These are phyloP conservation scores for Fusarium pseudograminearum DNA, from an alignment of 2,329 filamentous ascomycete species.

Conservation along the genomic window DNA sequence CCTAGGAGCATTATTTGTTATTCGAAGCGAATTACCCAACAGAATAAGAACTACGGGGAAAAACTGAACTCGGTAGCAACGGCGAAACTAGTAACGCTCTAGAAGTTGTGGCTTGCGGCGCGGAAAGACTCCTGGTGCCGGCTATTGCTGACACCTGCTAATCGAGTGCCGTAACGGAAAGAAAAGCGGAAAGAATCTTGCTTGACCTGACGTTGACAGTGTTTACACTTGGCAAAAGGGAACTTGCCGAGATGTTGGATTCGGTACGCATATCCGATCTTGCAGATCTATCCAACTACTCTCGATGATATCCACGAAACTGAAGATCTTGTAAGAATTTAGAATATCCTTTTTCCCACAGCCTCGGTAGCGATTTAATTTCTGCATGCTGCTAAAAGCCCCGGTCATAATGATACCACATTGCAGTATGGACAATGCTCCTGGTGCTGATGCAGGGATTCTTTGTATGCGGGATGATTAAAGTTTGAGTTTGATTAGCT, in stretches of 20 bases:
- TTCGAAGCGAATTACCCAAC: neutral
- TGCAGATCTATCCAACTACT: neutral
- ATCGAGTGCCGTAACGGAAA: neutral
- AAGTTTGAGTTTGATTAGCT: constrained; percentile 2
- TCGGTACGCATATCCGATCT: neutral
- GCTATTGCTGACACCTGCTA: neutral
- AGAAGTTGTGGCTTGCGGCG: constrained; percentile 4
- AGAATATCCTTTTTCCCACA: neutral
- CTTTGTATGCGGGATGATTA: neutral
- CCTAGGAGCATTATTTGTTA: neutral
- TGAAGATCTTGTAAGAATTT: constrained; percentile 1
- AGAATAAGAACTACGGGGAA: neutral
- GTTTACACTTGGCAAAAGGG: neutral
- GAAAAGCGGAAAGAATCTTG: neutral
- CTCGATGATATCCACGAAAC: neutral
- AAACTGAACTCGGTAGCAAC: neutral
- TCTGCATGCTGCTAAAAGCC: neutral
- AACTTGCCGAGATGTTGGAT: neutral
- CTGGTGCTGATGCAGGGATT: neutral
- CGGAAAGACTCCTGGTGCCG: neutral
- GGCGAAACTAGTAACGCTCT: neutral
- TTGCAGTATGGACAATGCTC: too few relatives aligned
- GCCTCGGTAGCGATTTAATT: neutral
- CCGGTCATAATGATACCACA: neutral
- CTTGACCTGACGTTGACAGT: neutral